Percentiles rank a stretch among this genome's conserved stretches.
phyloP scores from a whole-genome alignment of 106 monocot species.

The Phalaenopsis aphrodite region DNA sequence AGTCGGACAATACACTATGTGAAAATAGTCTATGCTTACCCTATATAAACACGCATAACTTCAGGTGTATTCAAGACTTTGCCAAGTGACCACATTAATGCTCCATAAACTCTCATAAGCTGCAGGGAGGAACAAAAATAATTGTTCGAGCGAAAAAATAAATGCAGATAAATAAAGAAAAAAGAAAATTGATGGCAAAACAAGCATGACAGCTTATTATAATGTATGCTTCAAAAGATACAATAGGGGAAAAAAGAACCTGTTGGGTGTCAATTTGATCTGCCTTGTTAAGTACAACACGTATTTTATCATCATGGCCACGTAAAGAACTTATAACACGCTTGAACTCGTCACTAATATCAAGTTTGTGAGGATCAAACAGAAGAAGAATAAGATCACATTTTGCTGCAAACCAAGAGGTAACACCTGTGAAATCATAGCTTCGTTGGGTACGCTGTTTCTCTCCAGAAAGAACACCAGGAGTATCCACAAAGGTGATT shows the following conservation, averaged over 20 bases:
- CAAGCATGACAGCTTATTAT: neutral
- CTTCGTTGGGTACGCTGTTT: slow-evolving; percentile 91
- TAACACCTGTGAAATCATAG: slow-evolving; percentile 98
- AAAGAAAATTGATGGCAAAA: neutral
- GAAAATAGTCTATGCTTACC: slow-evolving; percentile 28
- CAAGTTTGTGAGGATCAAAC: slow-evolving; percentile 98
- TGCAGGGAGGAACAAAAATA: slow-evolving; percentile 13
- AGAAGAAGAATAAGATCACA: slow-evolving; percentile 94
- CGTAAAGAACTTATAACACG: slow-evolving; percentile 85
- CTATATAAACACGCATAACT: slow-evolving; percentile 94
- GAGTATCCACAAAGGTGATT: slow-evolving; percentile 94
- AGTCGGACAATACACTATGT: no score
- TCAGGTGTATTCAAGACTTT: slow-evolving; percentile 96
- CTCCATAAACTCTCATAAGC: slow-evolving; percentile 99
- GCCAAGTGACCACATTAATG: slow-evolving; percentile 95
- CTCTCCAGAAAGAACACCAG: slow-evolving; percentile 95
- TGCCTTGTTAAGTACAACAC: slow-evolving; percentile 90
- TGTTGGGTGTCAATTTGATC: slow-evolving; percentile 95
- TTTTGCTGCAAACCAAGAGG: slow-evolving; percentile 97
- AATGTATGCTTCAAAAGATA: neutral
- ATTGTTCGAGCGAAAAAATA: neutral
- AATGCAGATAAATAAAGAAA: neutral
- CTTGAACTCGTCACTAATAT: slow-evolving; percentile 96
- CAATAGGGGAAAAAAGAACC: slow-evolving; percentile 16
- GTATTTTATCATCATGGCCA: slow-evolving; percentile 98